These are phyloP conservation scores for Homolaphlyctis polyrhiza DNA, from an alignment of 371 early-diverging fungal species.

Conservation along the genomic window DNA sequence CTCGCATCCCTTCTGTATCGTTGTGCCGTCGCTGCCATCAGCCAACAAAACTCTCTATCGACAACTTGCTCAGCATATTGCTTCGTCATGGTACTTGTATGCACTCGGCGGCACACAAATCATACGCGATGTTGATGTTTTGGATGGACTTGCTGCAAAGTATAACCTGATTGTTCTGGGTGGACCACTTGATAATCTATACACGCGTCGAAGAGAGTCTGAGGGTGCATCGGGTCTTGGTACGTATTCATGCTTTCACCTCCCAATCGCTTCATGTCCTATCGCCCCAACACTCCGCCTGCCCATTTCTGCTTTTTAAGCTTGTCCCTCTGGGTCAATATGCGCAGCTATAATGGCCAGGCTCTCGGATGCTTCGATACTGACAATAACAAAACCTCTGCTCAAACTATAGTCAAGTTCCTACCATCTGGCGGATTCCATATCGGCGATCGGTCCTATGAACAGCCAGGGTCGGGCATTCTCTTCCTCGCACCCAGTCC, in stretches of 20 bases:
- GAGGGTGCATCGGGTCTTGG: slow-evolving; percentile 20
- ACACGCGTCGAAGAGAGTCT: slow-evolving; percentile 24
- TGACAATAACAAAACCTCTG: background rate
- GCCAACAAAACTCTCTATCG: slow-evolving; percentile 14
- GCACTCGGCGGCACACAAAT: slow-evolving; percentile 55
- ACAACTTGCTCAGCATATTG: slow-evolving; percentile 49
- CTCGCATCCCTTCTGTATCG: slow-evolving; percentile 39
- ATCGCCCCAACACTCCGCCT: background rate
- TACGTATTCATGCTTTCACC: slow-evolving; percentile 5
- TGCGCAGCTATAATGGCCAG: no score
- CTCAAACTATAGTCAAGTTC: slow-evolving; percentile 18
- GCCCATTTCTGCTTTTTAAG: background rate
- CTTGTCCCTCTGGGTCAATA: no score
- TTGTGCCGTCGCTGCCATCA: slow-evolving; percentile 29
- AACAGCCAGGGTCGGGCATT: slow-evolving; percentile 41
- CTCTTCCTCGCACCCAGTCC: slow-evolving; percentile 39
- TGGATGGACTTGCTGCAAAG: slow-evolving; percentile 35
- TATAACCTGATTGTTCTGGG: slow-evolving; percentile 46
- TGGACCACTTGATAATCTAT: slow-evolving; percentile 38
- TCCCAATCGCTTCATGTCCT: background rate
- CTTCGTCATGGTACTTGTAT: slow-evolving; percentile 58
- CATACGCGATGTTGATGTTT: slow-evolving; percentile 42
- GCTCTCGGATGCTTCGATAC: no score
- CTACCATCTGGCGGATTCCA: slow-evolving; percentile 33
- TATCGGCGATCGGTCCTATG: slow-evolving; percentile 35